Evolutionary conservation across 257 asterid genomes (phyloP).

Genomic region (Solanum lycopersicoides): DNA sequence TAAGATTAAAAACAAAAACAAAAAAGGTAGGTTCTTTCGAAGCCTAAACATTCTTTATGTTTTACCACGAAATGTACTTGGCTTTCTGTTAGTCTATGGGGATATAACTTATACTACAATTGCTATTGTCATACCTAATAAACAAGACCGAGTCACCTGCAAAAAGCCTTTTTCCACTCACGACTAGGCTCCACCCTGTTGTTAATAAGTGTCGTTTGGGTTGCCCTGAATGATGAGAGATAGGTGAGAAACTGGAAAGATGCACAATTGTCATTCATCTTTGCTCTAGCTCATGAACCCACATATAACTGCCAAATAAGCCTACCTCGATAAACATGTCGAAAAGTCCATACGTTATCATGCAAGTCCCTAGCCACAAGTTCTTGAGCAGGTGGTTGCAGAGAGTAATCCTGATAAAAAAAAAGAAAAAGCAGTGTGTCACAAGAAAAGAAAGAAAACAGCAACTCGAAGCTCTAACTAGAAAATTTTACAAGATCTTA

Average conservation of each 20-base stretch:
- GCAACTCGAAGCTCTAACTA: neutral
- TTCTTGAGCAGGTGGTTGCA: slow-evolving; percentile 97
- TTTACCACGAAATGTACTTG: neutral
- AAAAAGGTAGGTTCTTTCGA: neutral
- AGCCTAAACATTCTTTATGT: neutral
- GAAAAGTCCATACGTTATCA: slow-evolving; percentile 80
- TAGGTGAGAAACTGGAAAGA: neutral
- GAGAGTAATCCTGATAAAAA: slow-evolving; percentile 60
- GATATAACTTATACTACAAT: neutral
- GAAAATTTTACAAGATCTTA: slow-evolving; percentile 4
- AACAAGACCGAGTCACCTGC: slow-evolving; percentile 92
- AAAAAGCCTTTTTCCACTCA: slow-evolving; percentile 79
- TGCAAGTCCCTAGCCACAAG: slow-evolving; percentile 88
- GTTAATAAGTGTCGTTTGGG: slow-evolving; percentile 94
- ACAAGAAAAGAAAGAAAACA: neutral
- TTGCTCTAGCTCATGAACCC: neutral
- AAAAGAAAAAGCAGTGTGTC: neutral
- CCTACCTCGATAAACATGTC: slow-evolving; percentile 88
- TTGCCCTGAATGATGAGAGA: slow-evolving; percentile 40
- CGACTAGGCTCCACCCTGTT: slow-evolving; percentile 94
- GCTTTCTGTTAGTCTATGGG: neutral
- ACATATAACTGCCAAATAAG: slow-evolving; percentile 1
- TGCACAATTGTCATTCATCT: neutral
- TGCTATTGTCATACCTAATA: slow-evolving; percentile 43
- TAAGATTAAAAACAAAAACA: neutral